Evolutionary conservation across 2,329 filamentous ascomycete genomes (phyloP).

Genomic region (Calcarisporium arbuscula): DNA sequence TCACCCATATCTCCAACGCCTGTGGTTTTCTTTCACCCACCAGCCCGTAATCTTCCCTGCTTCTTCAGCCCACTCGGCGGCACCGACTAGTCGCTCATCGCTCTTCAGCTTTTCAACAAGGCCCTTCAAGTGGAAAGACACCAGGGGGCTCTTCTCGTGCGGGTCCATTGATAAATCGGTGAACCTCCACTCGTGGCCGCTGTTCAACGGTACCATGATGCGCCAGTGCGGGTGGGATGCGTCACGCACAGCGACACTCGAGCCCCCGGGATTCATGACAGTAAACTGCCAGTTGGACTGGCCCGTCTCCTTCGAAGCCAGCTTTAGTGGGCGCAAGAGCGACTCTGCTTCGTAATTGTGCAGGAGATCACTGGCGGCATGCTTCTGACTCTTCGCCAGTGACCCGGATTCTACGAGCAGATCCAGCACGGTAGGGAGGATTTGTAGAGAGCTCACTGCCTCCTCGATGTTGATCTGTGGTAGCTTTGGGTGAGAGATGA

Average conservation of each 20-base stretch:
- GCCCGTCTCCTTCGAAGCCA: conserved; percentile 9
- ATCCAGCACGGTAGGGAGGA: conserved; percentile 28
- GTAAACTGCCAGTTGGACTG: conserved; percentile 27
- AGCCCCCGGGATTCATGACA: conserved; percentile 25
- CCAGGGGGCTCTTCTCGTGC: conserved; percentile 17
- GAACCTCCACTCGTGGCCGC: conserved; percentile 25
- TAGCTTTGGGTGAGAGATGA: conserved; percentile 25
- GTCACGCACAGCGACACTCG: conserved; percentile 26
- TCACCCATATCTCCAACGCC: too few relatives aligned
- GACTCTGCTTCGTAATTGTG: conserved; percentile 29
- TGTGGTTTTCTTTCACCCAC: too few relatives aligned
- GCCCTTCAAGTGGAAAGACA: conserved; percentile 20
- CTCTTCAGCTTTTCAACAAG: too few relatives aligned
- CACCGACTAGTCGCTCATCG: too few relatives aligned
- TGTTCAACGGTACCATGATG: conserved; percentile 24
- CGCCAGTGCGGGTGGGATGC: conserved; percentile 21
- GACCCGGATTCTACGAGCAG: conserved; percentile 26
- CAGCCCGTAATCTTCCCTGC: too few relatives aligned
- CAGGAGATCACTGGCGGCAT: conserved; percentile 20
- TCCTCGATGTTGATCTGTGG: conserved; percentile 23
- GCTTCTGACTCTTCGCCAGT: conserved; percentile 18
- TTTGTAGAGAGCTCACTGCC: conserved; percentile 24
- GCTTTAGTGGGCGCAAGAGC: conserved; percentile 22
- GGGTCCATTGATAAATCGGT: conserved; percentile 21
- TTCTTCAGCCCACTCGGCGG: too few relatives aligned